Conservation (phyloP, 2,329 filamentous ascomycete species). For the Cladosporium cucumerinum region DNA sequence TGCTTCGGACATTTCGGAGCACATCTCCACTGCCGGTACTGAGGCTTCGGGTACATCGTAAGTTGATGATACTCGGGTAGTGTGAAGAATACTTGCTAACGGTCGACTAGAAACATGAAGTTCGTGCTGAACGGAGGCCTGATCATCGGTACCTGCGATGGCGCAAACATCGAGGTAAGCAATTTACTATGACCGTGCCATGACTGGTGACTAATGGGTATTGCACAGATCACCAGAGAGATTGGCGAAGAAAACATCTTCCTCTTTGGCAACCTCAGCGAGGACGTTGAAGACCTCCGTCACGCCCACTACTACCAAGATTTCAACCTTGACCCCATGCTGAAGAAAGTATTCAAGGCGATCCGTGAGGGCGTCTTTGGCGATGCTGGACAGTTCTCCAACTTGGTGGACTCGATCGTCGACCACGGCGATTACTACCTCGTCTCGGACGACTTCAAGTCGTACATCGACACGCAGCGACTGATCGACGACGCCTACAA, state of each 20-base stretch:
- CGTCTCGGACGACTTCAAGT: slow-evolving; percentile 95
- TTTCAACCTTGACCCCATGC: slow-evolving; percentile 71
- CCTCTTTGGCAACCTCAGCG: slow-evolving; percentile 91
- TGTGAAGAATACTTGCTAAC: slow-evolving; percentile 1
- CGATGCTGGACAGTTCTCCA: slow-evolving; percentile 71
- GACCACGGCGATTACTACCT: slow-evolving; percentile 97
- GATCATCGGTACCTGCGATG: slow-evolving; percentile 96
- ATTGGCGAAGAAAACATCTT: slow-evolving; percentile 97
- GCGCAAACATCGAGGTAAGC: slow-evolving; percentile 74
- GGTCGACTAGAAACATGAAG: slow-evolving; percentile 79
- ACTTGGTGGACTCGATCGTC: slow-evolving; percentile 77
- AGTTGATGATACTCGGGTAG: neutral
- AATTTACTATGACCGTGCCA: neutral
- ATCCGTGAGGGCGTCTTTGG: slow-evolving; percentile 83
- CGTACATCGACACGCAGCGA: slow-evolving; percentile 85
- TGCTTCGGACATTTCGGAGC: slow-evolving; percentile 93
- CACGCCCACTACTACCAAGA: slow-evolving; percentile 82
- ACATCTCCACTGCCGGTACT: slow-evolving; percentile 96
- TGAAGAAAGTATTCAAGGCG: slow-evolving; percentile 76
- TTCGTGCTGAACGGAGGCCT: slow-evolving; percentile 96
- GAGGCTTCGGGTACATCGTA: slow-evolving; percentile 76
- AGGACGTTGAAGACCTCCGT: slow-evolving; percentile 94
- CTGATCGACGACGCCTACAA: slow-evolving; percentile 89
- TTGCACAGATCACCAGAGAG: slow-evolving; percentile 79
- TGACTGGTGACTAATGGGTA: neutral